Evolutionary conservation across 306 rosid genomes (phyloP), one percentile per base, ranked within the genome.

Genomic region (Pterocarpus santalinus): DNA sequence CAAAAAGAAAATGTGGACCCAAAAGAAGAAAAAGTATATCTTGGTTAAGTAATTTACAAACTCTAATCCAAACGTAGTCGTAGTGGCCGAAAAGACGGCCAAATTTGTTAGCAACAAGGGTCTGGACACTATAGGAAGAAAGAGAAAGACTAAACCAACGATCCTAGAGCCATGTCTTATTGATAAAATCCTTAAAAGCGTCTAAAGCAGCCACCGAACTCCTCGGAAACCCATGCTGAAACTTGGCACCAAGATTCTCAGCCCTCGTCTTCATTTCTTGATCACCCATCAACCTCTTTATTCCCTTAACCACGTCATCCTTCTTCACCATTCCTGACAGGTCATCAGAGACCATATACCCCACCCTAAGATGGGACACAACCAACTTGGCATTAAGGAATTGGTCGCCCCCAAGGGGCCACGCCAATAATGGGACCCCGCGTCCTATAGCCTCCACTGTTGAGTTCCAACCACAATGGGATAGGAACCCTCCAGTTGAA

Each of bases 381-480:
- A 87, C 90, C 75, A 90, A 60, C 51, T 87, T 87, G 5, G 87
- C 94, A 63, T 92, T 67, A 14, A 33, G 1, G 64, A 73, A 9
- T 62, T 92, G 94, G 34, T 92, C 97, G 15, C 97, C 94, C 63
- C 92, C 79, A 1, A 90, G 86, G 5, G 94, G 94, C 94, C 94
- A 92, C 1, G 35, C 93, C 86, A 92, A 57, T 8, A 90, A 30
- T 14, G 97, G 97, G 3, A 92, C 73, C 71, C 91, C 94, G 9
- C 84, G 85, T 38, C 86, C 95, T 1, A 93, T 69, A 16, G 90
- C 94, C 53, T 93, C 95, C 81, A 87, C 67, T 0, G 97, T 91
- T 0, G 95, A 92, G 58, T 92, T 92, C 97, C 95, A 92, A 3
- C 94, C 95, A 41, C 94, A 91, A 0, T 92, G 97, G 0, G 95